Evolutionary conservation across 345 rosid genomes (phyloP).

Genomic region (Eucalyptus leucophloia): DNA sequence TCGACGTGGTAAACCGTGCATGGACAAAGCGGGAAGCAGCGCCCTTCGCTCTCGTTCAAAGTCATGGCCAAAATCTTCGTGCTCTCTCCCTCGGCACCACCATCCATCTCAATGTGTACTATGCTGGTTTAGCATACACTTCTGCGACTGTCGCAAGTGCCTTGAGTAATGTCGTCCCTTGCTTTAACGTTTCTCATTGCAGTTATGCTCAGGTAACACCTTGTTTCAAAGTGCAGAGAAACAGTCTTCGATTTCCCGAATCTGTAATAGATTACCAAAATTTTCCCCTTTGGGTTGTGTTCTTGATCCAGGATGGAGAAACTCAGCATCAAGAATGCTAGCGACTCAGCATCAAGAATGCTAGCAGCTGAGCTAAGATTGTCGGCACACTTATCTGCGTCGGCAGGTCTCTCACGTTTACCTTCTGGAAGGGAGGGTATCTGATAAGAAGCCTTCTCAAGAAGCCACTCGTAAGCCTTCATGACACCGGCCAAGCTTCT

Average conservation of each 20-base stretch:
- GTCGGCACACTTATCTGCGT: constrained; percentile 16
- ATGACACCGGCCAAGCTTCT: neutral
- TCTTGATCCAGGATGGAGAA: constrained; percentile 28
- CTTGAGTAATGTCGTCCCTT: constrained; percentile 26
- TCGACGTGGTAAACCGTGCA: neutral
- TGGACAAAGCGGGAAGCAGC: constrained; percentile 12
- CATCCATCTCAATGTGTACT: constrained; percentile 25
- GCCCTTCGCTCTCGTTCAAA: constrained; percentile 13
- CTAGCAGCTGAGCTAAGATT: constrained; percentile 18
- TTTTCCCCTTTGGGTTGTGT: neutral
- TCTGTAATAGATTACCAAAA: neutral
- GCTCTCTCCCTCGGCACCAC: constrained; percentile 21
- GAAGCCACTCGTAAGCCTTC: constrained; percentile 18
- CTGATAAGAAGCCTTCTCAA: constrained; percentile 9
- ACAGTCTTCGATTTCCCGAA: neutral
- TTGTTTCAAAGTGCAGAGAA: neutral
- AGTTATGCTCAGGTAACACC: constrained; percentile 15
- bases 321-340: constrained; percentile 5
- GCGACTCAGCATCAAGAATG: constrained; percentile 10
- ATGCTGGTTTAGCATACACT: constrained; percentile 21
- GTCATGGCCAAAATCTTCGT: constrained; percentile 22
- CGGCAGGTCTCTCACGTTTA: constrained; percentile 24
- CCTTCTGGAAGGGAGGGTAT: constrained; percentile 37
- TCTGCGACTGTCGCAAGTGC: constrained; percentile 28
- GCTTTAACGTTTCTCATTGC: constrained; percentile 24